Base-by-base conservation (phyloP, 1,284 basidiomycete genomes). In the Farysia itapuensis region DNA sequence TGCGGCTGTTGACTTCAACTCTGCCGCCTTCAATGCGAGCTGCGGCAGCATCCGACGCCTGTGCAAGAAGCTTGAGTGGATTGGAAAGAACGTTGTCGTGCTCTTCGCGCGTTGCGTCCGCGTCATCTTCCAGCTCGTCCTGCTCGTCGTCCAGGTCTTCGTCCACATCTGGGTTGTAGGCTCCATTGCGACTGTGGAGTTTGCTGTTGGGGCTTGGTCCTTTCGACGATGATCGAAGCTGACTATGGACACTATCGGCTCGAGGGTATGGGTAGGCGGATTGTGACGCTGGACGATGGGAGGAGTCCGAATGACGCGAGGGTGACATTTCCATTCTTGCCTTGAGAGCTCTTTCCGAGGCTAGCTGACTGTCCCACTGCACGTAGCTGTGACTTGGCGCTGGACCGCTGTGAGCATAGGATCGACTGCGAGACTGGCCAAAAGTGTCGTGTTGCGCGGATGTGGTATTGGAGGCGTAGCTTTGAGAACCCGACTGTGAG, bases 61-160 rank as follows among this genome's bases (percentile, higher is more conserved):
- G 63, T 0, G 68, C 68, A 3, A 70, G 49, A 25, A 70, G 41
- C 28, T 58, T 56, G 34, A 70, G 63, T 25, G 68, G 68, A 19
- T 61, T 68, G 21, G 65, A 67, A 5, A 70, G 44, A 16, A 70
- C 68, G 19, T 69, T 63, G 24, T 56, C 59, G 23, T 67, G 52
- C 25, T 66, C 54, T 23, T 59, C 50, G 14, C 47, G 43, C 19
- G 60, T 58, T 11, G 60, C 60, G 24, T 60, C 57, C 2, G 52
- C 51, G 9, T 57, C 68, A 23, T 60, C 64, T 25, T 64, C 63
- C 4, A 67, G 42, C 37, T 65, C 68, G 35, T 64, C 63, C 46
- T 66, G 58, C 32, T 68, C 68, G n/a, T 60, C 64, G 4, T 57
- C 60, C 16, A 46, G 43, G 13, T 65, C 61, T 20, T 66, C 63